A percentile compares a stretch with the other conserved stretches of the same genome.
Evolutionary conservation across 192 early-diverging fungal species (phyloP).

Genomic region (Coemansia brasiliensis): DNA sequence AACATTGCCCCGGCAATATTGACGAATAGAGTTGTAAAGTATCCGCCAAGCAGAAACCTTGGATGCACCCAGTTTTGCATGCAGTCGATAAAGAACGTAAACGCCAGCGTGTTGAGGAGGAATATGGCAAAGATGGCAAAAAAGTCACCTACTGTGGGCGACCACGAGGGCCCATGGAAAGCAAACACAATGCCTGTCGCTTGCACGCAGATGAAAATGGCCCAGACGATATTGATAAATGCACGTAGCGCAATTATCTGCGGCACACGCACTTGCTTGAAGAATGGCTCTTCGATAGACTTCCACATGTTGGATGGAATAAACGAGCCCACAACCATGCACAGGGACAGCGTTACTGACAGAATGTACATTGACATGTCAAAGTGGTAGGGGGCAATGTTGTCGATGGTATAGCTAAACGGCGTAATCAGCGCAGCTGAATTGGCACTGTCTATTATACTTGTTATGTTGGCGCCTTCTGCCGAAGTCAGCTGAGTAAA

Average conservation of each 20-base stretch:
- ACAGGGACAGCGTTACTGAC: slow-evolving; percentile 42
- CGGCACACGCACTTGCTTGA: slow-evolving; percentile 26
- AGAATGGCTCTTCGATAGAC: slow-evolving; percentile 50
- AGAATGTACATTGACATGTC: slow-evolving; percentile 50
- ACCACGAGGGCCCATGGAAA: slow-evolving; percentile 45
- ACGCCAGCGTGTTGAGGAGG: slow-evolving; percentile 36
- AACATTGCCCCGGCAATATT: slow-evolving; percentile 45
- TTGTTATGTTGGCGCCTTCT: slow-evolving; percentile 4
- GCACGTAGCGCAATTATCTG: slow-evolving; percentile 35
- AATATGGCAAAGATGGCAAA: slow-evolving; percentile 45
- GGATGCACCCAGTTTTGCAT: slow-evolving; percentile 53
- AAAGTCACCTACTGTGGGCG: slow-evolving; percentile 31
- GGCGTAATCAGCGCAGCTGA: slow-evolving; percentile 37
- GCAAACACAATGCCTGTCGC: slow-evolving; percentile 37
- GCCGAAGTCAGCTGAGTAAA: slow-evolving; percentile 9
- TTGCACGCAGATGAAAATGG: slow-evolving; percentile 28
- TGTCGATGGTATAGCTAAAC: slow-evolving; percentile 38
- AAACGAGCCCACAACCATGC: slow-evolving; percentile 47
- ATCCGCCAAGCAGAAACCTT: slow-evolving; percentile 36
- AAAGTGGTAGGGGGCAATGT: slow-evolving; percentile 50
- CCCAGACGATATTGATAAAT: slow-evolving; percentile 36
- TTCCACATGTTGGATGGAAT: slow-evolving; percentile 58
- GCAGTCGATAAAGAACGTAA: slow-evolving; percentile 52
- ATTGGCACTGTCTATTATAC: slow-evolving; percentile 24
- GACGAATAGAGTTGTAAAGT: slow-evolving; percentile 45